Evolutionary conservation across 768 basidiomycete genomes (phyloP), one percentile per base, ranked within the genome.

Genomic region (Leucosporidium creatinivorum): DNA sequence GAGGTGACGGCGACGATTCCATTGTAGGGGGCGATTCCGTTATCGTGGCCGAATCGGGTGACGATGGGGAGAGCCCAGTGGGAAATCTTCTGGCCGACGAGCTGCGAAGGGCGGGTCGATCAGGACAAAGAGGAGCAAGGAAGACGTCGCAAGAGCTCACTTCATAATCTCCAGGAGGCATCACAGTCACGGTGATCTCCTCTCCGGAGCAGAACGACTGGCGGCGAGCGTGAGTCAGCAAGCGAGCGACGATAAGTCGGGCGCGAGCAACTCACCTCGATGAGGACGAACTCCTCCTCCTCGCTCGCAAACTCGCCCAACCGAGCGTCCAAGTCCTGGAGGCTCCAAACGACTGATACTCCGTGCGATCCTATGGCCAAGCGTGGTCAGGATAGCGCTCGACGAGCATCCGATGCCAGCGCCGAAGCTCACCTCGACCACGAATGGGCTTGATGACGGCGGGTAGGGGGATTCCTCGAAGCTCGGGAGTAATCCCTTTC

Each of bases 11-110:
- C 71, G 7, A 74, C 71, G 25, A 72, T 62, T 18, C 75, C 77
- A 60, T 75, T 76, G 66, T 74, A 77, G 15, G 77, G 75, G 17
- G 76, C 70, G 44, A 77, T 72, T 65, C 71, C 76, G 67, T 75
- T 56, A 23, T 49, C 61, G 33, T 76, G 76, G 51, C 73, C 60
- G 58, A 74, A 74, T 23, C 75, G 69, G 15, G 68, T 73, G 21
- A 76, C 72, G n/a, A 76, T 68, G 1, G 75, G 75, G 51, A 77
- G 59, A 12, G 75, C 67, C 72, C 75, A 76, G 67, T 76, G 69
- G 0, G 33, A 55, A 15, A 51, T 23, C 55, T 76, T 70, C 19
- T 36, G 36, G 2, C 76, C 76, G 7, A 73, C 72, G n/a, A 18
- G 44, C 66, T 73, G 59, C 23, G 6, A 26, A n/a, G 1, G 9